Evolutionary conservation across 192 early-diverging fungal genomes (phyloP), one percentile per base, ranked within the genome.

Genomic region (Linnemannia elongata): DNA sequence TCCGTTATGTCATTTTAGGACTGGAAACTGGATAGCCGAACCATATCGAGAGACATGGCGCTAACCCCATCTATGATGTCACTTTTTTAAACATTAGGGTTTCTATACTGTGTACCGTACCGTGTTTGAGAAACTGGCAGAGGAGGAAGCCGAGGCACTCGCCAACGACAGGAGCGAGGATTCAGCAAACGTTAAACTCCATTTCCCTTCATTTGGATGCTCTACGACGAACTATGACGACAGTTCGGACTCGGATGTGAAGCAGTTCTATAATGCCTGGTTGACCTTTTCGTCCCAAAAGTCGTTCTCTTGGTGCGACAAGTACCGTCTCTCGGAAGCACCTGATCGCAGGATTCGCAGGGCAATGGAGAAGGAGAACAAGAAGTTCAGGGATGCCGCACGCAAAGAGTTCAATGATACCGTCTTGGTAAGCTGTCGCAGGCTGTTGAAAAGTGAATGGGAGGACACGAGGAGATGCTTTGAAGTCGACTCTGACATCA

Each of bases 251-350:
- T 88, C 71, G 17, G 88, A 89, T 60, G 89, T 94, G 68, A 90
- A 92, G 41, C 93, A 95, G 57, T 97, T 97, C 77, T 97, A 97
- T 87, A 93, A 89, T 54, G 92, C 94, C 44, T 99, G 96, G 93
- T 87, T 93, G 38, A 94, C 92, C 24, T 99, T 99, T 82, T 88
- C 95, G 1, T 92, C 95, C 20, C 86, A 89, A 78, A 99, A 99
- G 88, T 95, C 94, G n/a, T 99, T 99, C 80, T 91, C 92, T 41
- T 99, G 98, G 98, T 91, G 91, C 69, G 98, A 99, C 89, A 95
- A 97, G 77, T 97, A 94, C 89, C 90, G 94, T 17, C 91, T 97
- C 4, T 90, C 94, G 0, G 97, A 98, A 66, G 94, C 94, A 44
- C 96, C 95, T 35, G 96, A 98, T 90, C 93, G 98, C 33, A 88